These are phyloP conservation scores for Acephala macrosclerotiorum DNA, from an alignment of 2,329 filamentous ascomycete genomes.

Conservation along the genomic window DNA sequence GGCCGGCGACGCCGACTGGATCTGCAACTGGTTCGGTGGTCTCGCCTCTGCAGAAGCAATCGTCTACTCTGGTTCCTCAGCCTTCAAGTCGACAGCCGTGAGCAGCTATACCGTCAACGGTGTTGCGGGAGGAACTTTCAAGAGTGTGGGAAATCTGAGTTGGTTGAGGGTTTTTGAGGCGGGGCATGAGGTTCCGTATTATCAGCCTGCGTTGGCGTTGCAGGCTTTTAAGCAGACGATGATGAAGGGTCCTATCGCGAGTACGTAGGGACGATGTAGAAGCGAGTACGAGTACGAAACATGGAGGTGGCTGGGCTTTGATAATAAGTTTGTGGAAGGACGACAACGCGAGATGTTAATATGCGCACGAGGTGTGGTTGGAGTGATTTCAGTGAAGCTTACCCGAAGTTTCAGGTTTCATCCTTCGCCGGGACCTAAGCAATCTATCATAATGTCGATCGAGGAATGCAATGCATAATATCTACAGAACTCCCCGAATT, in stretches of 20 bases:
- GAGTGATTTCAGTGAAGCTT: neutral
- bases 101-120: constrained; percentile 57
- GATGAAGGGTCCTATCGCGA: constrained; percentile 45
- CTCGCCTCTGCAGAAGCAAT: constrained; percentile 55
- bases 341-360: neutral
- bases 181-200: constrained; percentile 48
- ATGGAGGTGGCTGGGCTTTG: neutral
- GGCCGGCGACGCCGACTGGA: constrained; percentile 63
- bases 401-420: neutral
- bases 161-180: constrained; percentile 57
- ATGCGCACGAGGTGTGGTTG: neutral
- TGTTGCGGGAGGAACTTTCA: constrained; percentile 55
- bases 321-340: neutral
- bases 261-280: constrained; percentile 40
- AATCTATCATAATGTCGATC: neutral
- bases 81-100: constrained; percentile 50
- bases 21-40: constrained; percentile 55
- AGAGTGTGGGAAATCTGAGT: constrained; percentile 56
- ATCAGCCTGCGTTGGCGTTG: constrained; percentile 50
- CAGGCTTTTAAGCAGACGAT: constrained; percentile 57
- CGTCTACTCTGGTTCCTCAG: constrained; percentile 48
- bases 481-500: neutral
- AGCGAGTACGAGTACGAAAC: neutral
- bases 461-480: neutral
- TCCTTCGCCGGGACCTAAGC: neutral